Percentiles rank a stretch among this genome's conserved stretches.
Conservation (phyloP, 805 yeast species). For the Saccharomycopsis sp. region DNA sequence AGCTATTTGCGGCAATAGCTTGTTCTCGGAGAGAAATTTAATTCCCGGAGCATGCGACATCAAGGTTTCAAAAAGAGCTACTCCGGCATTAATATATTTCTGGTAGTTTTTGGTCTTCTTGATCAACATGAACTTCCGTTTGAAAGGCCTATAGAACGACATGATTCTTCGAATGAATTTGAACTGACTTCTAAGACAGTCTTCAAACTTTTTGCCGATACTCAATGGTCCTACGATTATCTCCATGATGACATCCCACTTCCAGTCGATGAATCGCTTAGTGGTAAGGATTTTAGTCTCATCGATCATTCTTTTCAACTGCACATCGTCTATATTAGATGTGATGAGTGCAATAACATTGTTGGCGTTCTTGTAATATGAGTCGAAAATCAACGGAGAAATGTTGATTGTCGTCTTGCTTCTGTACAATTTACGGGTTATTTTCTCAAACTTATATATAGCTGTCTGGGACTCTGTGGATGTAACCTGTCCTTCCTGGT, state of each 20-base stretch:
- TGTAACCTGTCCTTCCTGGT: neutral
- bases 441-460: constrained; percentile 42
- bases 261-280: constrained; percentile 80
- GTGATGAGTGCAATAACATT: constrained; percentile 20
- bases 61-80: constrained; percentile 62
- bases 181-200: constrained; percentile 58
- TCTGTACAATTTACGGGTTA: constrained; percentile 34
- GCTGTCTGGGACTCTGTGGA: constrained; percentile 29
- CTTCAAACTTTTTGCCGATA: constrained; percentile 68
- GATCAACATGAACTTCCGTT: constrained; percentile 63
- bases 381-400: constrained; percentile 16
- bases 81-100: constrained; percentile 64
- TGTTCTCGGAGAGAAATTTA: constrained; percentile 59
- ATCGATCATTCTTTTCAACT: constrained; percentile 56
- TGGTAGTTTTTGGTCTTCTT: constrained; percentile 44
- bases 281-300: constrained; percentile 70
- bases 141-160: constrained; percentile 88
- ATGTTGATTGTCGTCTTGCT: constrained; percentile 29
- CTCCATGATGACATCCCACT: constrained; percentile 69
- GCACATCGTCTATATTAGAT: constrained; percentile 49
- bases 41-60: constrained; percentile 60
- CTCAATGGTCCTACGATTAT: constrained; percentile 80
- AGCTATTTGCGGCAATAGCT: constrained; percentile 79
- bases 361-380: constrained; percentile 19
- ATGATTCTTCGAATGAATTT: constrained; percentile 79